These are phyloP conservation scores for Rutidosis leptorrhynchoides DNA, from an alignment of 129 eudicot species.

Conservation along the genomic window DNA sequence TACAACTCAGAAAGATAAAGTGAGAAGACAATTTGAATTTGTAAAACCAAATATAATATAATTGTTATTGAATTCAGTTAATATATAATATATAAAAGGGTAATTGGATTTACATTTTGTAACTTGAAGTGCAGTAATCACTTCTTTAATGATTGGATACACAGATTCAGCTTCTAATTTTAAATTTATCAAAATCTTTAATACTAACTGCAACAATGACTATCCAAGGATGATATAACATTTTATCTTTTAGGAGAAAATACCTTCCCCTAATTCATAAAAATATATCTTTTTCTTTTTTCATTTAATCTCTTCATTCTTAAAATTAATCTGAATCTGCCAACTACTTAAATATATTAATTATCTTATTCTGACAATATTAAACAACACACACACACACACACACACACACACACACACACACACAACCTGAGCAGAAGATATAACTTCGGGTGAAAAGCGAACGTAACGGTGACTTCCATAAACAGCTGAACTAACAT, in stretches of 20 bases:
- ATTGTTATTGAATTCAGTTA: not conserved
- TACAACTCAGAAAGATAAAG: conserved; percentile 41
- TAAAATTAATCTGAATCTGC: not conserved
- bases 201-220: not conserved
- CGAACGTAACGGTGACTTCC: conserved; percentile 98
- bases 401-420: conserved; percentile 18
- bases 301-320: not conserved
- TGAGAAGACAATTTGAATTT: conserved; percentile 10
- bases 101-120: not conserved
- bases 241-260: not conserved
- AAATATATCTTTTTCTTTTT: not conserved
- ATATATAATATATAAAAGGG: not conserved
- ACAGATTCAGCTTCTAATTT: not conserved
- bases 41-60: not conserved
- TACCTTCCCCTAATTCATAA: not conserved
- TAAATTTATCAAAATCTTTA: not conserved
- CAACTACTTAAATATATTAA: not conserved
- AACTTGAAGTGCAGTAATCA: not conserved
- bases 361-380: not conserved
- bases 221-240: not conserved
- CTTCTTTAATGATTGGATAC: not conserved
- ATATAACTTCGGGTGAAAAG: conserved; percentile 87
- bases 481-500: conserved; percentile 90
- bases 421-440: conserved; percentile 82
- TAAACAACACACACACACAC: conserved; percentile 14